phyloP scores from a whole-genome alignment of 345 rosid species.

The Hibiscus mutabilis region DNA sequence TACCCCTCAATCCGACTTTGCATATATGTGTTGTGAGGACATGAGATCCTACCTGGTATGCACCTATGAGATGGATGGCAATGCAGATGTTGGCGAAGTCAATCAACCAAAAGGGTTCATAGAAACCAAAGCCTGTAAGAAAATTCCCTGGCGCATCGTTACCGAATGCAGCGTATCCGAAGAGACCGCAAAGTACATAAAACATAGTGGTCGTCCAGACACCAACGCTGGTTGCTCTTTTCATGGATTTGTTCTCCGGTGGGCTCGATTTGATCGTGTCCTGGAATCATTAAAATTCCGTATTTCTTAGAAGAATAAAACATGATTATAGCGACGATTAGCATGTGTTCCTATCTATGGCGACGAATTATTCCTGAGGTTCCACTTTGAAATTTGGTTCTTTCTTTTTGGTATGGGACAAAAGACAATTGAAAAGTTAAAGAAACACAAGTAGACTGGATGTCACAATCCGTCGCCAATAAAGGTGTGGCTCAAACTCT shows the following conservation, averaged over 20 bases:
- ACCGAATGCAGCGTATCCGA: conserved; percentile 89
- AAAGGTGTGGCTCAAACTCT: conserved; percentile 1
- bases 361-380: too few relatives aligned
- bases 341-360: too few relatives aligned
- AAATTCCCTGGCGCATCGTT: conserved; percentile 78
- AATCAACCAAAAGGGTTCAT: conserved; percentile 75
- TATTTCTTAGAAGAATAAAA: too few relatives aligned
- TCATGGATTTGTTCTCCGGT: conserved; percentile 68
- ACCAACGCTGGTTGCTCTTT: conserved; percentile 49
- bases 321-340: too few relatives aligned
- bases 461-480: neutral
- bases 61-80: conserved; percentile 71
- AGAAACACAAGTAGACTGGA: neutral
- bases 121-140: conserved; percentile 84
- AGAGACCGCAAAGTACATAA: conserved; percentile 63
- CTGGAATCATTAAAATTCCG: conserved; percentile 16
- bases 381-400: too few relatives aligned
- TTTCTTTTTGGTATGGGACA: neutral
- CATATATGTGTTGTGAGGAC: neutral
- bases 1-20: too few relatives aligned
- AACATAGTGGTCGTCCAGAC: conserved; percentile 57
- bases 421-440: neutral
- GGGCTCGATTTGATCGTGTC: conserved; percentile 56
- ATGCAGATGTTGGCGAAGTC: conserved; percentile 84
- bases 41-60: conserved; percentile 41